Base-by-base conservation (phyloP, 225 moss, liverwort and hornwort species). In the Anthoceros angustus region DNA sequence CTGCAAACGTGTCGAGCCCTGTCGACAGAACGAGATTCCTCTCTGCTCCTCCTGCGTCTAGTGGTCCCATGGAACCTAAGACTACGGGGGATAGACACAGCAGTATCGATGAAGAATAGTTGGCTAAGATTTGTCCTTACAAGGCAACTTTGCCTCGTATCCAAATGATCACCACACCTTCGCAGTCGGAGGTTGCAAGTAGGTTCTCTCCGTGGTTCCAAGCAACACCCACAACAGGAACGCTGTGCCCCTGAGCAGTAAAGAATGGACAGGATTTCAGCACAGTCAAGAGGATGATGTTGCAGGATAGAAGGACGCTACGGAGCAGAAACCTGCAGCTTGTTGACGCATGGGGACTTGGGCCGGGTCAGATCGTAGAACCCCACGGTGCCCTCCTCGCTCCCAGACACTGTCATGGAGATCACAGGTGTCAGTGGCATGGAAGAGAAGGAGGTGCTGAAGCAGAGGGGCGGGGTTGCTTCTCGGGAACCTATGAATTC, bases 141-240 rank as follows among this genome's bases (percentile, higher is more conserved):
- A 25, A 23, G 42, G 43, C 41, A 12, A 70, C 77, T 68, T 77
- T 86, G 40, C 86, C 95, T 69, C 88, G 74, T 71, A 80, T 92
- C 95, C 95, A 98, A 49, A 98, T 88, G 25, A 98, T 98, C 20
- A 98, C 95, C 40, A 92, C 76, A 66, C 88, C 95, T 78, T 86
- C 92, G 73, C 95, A 98, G 65, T 98, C 95, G 14, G 95, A 98
- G 21, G 95, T 86, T 12, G 88, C 95, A 6, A 98, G 69, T 42
- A 92, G 66, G 73, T 98, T 92, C 71, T 91, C 95, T 40, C 88
- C 92, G 41, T 98, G 85, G 69, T 98, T 98, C 95, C 95, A 98
- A 45, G 95, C 75, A 5, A 98, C 95, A 50, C 95, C 95, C 23
- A 98, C 95, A 14, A 85, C 82, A 24, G 95, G 95, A 72, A 89